A percentile compares a stretch with the other conserved stretches of the same genome.
Conservation (phyloP, 306 rosid species). For the Lablab purpureus region DNA sequence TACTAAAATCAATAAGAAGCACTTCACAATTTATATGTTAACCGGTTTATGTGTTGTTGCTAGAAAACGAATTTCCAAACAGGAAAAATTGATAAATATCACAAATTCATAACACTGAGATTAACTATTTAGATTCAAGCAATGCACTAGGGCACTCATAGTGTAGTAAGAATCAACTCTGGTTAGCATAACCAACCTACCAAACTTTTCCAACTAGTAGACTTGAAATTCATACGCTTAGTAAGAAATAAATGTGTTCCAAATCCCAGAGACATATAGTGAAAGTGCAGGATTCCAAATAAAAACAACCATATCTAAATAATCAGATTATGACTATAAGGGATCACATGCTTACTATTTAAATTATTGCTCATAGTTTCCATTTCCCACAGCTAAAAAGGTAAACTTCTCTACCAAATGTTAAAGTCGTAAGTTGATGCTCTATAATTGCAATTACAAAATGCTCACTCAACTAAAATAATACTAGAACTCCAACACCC, state of each 20-base stretch:
- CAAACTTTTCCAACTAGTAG: slow-evolving; percentile 11
- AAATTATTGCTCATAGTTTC: not conserved
- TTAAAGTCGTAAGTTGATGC: not conserved
- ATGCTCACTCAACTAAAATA: not conserved
- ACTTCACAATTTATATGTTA: not conserved
- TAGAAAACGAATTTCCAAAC: slow-evolving; percentile 3
- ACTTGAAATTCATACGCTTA: slow-evolving; percentile 27
- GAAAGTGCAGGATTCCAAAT: slow-evolving; percentile 10
- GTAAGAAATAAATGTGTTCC: not conserved
- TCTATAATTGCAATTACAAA: not conserved
- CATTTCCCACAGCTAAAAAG: not conserved
- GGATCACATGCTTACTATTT: not conserved
- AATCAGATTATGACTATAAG: not conserved
- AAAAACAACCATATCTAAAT: slow-evolving; percentile 3
- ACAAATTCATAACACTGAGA: not conserved
- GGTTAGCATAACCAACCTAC: slow-evolving; percentile 18
- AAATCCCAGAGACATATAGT: not conserved
- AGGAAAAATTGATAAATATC: not conserved
- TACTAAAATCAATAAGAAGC: slow-evolving; percentile 30
- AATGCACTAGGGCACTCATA: not conserved
- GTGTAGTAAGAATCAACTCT: slow-evolving; percentile 19
- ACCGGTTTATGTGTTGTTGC: slow-evolving; percentile 8
- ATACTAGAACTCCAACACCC: not conserved
- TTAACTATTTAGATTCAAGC: not conserved
- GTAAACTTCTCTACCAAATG: slow-evolving; percentile 2